These are phyloP conservation scores for Neurospora tetraspora DNA, from an alignment of 495 filamentous ascomycete species.

Conservation along the genomic window DNA sequence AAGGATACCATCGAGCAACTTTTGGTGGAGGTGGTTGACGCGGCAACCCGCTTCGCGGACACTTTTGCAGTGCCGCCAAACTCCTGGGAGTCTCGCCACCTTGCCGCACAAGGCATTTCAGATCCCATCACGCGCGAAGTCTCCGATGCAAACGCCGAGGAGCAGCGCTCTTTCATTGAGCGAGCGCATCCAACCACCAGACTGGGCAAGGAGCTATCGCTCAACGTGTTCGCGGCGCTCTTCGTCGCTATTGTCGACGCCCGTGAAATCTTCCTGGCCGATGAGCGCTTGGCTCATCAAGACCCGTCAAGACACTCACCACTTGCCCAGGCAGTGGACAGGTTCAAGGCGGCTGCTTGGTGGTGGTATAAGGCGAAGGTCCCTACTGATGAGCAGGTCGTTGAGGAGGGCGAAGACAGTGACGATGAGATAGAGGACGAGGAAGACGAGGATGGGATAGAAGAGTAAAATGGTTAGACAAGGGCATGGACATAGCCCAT, in stretches of 20 bases:
- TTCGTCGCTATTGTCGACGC: neutral
- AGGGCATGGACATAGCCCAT: no score
- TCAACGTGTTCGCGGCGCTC: neutral
- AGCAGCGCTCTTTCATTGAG: neutral
- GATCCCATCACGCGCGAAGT: neutral
- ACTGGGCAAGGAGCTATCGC: neutral
- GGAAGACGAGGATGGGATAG: no score
- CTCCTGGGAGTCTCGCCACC: neutral
- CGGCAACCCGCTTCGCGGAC: neutral
- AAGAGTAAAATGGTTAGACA: no score
- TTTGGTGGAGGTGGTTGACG: neutral
- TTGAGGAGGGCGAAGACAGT: no score
- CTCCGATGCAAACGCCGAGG: neutral
- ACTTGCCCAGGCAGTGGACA: neutral
- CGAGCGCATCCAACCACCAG: neutral
- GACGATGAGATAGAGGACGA: no score
- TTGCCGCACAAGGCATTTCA: neutral
- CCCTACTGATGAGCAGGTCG: neutral
- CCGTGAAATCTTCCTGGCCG: neutral
- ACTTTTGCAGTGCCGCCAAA: neutral
- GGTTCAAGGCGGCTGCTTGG: neutral
- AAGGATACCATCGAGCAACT: neutral
- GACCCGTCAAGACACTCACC: neutral
- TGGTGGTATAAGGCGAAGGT: neutral
- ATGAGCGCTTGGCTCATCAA: neutral